Conservation (phyloP, 495 filamentous ascomycete species). For the Bryoglossum gracile region DNA sequence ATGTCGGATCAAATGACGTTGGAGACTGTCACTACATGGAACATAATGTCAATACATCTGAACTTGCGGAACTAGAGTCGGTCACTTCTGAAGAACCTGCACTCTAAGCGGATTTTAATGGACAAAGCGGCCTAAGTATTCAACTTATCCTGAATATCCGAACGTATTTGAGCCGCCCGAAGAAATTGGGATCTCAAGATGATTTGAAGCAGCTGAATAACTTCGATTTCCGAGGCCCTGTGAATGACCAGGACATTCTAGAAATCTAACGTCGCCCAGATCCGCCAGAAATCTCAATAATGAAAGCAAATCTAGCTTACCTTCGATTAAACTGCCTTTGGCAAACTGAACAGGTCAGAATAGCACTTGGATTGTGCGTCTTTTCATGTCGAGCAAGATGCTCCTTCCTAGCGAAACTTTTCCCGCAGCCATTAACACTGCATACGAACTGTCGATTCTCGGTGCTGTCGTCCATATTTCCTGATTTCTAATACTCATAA, state of each 20-base stretch:
- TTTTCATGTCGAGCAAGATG: constrained; percentile 27
- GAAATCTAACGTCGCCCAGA: neutral
- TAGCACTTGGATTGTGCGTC: constrained; percentile 15
- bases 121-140: too few relatives aligned
- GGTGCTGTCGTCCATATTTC: neutral
- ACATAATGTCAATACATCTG: too few relatives aligned
- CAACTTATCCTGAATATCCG: too few relatives aligned
- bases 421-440: constrained; percentile 21
- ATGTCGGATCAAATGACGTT: constrained; percentile 18
- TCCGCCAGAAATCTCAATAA: neutral
- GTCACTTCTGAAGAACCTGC: too few relatives aligned
- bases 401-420: constrained; percentile 26
- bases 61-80: too few relatives aligned
- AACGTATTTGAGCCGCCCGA: too few relatives aligned
- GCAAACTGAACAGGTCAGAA: constrained; percentile 21
- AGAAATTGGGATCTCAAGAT: too few relatives aligned
- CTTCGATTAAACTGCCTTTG: constrained; percentile 25
- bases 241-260: too few relatives aligned
- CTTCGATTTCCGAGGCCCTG: too few relatives aligned
- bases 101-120: too few relatives aligned
- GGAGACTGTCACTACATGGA: constrained; percentile 21
- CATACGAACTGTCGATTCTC: constrained; percentile 9
- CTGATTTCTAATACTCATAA: too few relatives aligned
- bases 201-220: too few relatives aligned
- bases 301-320: constrained; percentile 3